Percentiles rank a stretch among this genome's conserved stretches.
phyloP scores from a whole-genome alignment of 208 protist species.

The Novymonas esmeraldas region DNA sequence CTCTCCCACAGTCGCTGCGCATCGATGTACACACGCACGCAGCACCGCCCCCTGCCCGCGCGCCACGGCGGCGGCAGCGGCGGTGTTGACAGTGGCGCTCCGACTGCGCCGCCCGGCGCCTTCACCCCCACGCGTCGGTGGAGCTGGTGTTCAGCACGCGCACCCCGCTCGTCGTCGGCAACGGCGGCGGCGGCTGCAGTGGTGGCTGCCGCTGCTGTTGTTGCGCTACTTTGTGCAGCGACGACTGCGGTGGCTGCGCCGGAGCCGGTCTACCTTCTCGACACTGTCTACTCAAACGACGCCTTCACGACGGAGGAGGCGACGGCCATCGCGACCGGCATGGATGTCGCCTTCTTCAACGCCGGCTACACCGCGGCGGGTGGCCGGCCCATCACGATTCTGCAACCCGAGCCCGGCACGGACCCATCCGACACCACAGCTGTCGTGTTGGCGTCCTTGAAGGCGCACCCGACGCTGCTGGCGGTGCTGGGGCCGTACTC shows the following conservation, averaged over 20 bases:
- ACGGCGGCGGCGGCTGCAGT: background rate
- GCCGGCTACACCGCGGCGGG: slow-evolving; percentile 5
- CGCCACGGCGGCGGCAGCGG: too few species aligned
- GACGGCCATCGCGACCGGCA: slow-evolving; percentile 22
- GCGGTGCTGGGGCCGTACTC: slow-evolving; percentile 17
- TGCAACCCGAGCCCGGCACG: slow-evolving; percentile 1
- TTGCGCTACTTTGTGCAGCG: too few species aligned
- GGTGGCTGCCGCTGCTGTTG: background rate
- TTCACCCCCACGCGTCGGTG: background rate
- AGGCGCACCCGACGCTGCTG: slow-evolving; percentile 13
- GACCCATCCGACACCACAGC: slow-evolving; percentile 1
- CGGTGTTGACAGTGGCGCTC: too few species aligned
- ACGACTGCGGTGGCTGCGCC: too few species aligned
- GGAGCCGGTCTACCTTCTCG: slow-evolving; percentile 22
- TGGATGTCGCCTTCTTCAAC: slow-evolving; percentile 29
- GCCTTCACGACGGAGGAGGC: slow-evolving; percentile 2
- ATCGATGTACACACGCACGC: too few species aligned
- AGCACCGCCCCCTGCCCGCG: too few species aligned
- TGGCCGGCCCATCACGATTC: slow-evolving; percentile 22
- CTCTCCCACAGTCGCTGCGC: too few species aligned
- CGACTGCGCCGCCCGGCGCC: background rate
- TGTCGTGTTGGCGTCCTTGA: slow-evolving; percentile 6
- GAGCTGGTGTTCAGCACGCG: background rate
- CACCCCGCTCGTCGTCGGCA: background rate
- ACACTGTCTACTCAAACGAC: slow-evolving; percentile 17